phyloP scores from a whole-genome alignment of 495 filamentous ascomycete genomes.

The Penicillium argentinense region DNA sequence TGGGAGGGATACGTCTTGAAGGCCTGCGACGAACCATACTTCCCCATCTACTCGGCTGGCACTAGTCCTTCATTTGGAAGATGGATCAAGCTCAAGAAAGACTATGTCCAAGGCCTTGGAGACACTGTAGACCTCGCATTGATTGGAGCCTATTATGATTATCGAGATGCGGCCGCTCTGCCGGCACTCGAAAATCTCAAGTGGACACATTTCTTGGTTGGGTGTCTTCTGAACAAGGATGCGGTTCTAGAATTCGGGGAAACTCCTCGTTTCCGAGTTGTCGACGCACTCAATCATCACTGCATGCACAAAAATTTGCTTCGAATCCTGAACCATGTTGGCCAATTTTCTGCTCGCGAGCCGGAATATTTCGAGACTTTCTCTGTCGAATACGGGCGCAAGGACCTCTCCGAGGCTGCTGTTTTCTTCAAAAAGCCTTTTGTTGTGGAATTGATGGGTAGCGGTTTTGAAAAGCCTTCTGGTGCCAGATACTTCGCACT shows the following conservation, averaged over 20 bases:
- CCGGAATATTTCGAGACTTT: slow-evolving; percentile 30
- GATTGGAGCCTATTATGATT: slow-evolving; percentile 67
- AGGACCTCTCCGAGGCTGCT: slow-evolving; percentile 33
- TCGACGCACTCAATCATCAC: slow-evolving; percentile 54
- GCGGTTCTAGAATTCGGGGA: slow-evolving; percentile 52
- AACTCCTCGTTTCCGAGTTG: slow-evolving; percentile 61
- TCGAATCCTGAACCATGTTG: slow-evolving; percentile 51
- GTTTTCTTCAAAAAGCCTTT: slow-evolving; percentile 61
- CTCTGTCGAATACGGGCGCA: slow-evolving; percentile 31
- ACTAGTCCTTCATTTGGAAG: slow-evolving; percentile 39
- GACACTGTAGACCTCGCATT: slow-evolving; percentile 81
- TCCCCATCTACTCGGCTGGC: slow-evolving; percentile 48
- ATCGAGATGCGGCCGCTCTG: slow-evolving; percentile 49
- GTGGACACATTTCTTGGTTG: slow-evolving; percentile 81
- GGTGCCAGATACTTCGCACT: slow-evolving; percentile 58
- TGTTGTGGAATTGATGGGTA: slow-evolving; percentile 63
- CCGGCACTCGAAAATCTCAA: slow-evolving; percentile 47
- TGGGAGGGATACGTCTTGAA: slow-evolving; percentile 82
- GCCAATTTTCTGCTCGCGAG: slow-evolving; percentile 38
- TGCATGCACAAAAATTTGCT: slow-evolving; percentile 52
- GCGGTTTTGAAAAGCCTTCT: slow-evolving; percentile 62
- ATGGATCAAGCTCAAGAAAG: slow-evolving; percentile 87
- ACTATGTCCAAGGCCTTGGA: slow-evolving; percentile 78
- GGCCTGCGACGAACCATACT: slow-evolving; percentile 73
- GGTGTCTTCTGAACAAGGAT: slow-evolving; percentile 71